A percentile compares a stretch with the other conserved stretches of the same genome.
phyloP scores from a whole-genome alignment of 2,329 filamentous ascomycete genomes.

The Tolypocladium tundrense region DNA sequence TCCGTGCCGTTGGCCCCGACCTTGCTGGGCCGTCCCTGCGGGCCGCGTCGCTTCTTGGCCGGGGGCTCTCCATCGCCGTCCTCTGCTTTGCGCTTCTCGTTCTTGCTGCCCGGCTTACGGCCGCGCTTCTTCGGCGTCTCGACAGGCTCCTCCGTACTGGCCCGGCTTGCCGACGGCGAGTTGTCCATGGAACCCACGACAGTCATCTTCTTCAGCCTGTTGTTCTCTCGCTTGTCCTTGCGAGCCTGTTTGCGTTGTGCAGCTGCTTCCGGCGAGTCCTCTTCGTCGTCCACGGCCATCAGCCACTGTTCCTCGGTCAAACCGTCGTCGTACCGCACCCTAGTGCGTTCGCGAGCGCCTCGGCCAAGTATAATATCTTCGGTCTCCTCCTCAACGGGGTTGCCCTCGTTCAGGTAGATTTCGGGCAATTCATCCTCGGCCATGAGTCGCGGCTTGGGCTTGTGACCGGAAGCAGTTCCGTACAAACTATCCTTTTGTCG shows the following conservation, averaged over 20 bases:
- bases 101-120: constrained; percentile 63
- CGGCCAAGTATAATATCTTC: constrained; percentile 70
- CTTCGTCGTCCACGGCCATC: constrained; percentile 93
- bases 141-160: constrained; percentile 65
- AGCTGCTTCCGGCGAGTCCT: constrained; percentile 87
- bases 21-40: constrained; percentile 59
- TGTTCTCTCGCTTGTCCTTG: constrained; percentile 68
- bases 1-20: constrained; percentile 21
- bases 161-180: constrained; percentile 69
- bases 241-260: constrained; percentile 82
- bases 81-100: constrained; percentile 82
- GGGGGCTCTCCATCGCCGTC: constrained; percentile 69
- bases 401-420: constrained; percentile 83
- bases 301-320: constrained; percentile 98
- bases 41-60: constrained; percentile 66
- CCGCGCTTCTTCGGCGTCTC: constrained; percentile 73
- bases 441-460: constrained; percentile 69
- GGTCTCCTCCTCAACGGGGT: constrained; percentile 67
- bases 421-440: constrained; percentile 82
- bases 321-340: constrained; percentile 92
- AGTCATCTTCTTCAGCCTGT: constrained; percentile 54
- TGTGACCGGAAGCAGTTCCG: constrained; percentile 53
- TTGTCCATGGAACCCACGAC: constrained; percentile 37
- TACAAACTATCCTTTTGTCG: constrained; percentile 58
- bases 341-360: constrained; percentile 87